Evolutionary conservation across 345 rosid species (phyloP), one percentile per base, ranked within the genome.

Genomic region (Salix udensis): DNA sequence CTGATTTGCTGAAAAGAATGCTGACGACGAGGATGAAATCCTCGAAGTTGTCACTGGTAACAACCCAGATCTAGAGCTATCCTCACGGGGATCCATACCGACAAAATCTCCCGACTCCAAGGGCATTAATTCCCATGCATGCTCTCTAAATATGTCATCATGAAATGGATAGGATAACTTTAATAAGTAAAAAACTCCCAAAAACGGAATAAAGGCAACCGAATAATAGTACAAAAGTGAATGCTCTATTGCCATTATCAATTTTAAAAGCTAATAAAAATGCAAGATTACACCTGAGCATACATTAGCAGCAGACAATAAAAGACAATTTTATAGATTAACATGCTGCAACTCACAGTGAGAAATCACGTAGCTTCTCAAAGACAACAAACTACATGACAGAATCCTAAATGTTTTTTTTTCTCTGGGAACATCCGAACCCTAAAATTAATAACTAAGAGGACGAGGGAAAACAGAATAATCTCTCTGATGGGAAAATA

Each of bases 1-100:
- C 76, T 96, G 99, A 67, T 89, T 93, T 2, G 98, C 99, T 1
- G 99, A 96, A 87, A 88, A 89, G 87, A 93, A 93, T 81, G 88
- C 88, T 4, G 98, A 92, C 1, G 99, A 92, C 0, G 95, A 93
- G 14, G 99, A 92, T 15, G 97, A 92, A 94, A 92, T 84, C 79
- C 94, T 86, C 1, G 82, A 73, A 2, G 97, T 89, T 48, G 88
- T 80, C 74, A 80, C 75, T 7, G 90, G 92, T 39, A 90, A 74
- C 0, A 84, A 82, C 26, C 85, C 89, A 44, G 87, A 88, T 81
- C 94, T 87, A 39, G 87, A 84, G 78, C 92, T 95, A 80, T 91
- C 96, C 81, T 88, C 97, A 82, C 76, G 84, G 58, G 78, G 74
- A 84, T 90, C 97, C 97, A 93, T 91, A 70, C 42, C 75, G 58